A percentile compares a stretch with the other conserved stretches of the same genome.
Evolutionary conservation across 768 basidiomycete species (phyloP).

Genomic region (Leccinum uliginosum): DNA sequence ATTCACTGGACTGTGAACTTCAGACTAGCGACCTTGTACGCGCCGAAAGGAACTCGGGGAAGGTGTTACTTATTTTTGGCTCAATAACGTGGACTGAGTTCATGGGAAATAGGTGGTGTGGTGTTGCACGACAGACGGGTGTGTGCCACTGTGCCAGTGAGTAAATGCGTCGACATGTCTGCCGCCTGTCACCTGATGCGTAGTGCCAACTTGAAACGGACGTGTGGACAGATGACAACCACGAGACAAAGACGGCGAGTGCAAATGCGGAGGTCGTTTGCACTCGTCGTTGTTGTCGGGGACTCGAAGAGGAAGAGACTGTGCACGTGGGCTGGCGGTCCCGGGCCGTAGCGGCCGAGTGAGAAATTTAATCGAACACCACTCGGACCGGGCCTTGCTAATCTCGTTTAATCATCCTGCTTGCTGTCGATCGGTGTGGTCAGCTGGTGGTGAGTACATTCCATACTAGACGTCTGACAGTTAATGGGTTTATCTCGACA

Average conservation of each 20-base stretch:
- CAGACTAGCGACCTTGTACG: not conserved
- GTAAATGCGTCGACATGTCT: not conserved
- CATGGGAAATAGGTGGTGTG: not conserved
- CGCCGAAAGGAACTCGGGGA: not conserved
- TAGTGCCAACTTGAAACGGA: not conserved
- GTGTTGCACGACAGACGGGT: not conserved
- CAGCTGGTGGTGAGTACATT: not conserved
- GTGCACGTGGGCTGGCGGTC: not conserved
- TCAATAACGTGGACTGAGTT: not conserved
- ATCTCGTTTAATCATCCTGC: not conserved
- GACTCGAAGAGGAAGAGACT: too few species aligned
- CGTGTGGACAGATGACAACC: not conserved
- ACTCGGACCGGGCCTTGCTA: not conserved
- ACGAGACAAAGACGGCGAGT: not conserved
- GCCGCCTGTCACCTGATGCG: not conserved
- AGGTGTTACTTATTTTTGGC: not conserved
- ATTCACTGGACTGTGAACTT: not conserved
- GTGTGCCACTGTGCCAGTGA: not conserved
- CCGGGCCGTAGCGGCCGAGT: not conserved
- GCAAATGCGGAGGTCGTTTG: not conserved
- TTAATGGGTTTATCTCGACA: constrained; percentile 12
- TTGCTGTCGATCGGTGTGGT: not conserved
- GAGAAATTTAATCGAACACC: not conserved
- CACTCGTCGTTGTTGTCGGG: not conserved
- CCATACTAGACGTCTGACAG: constrained; percentile 1